Base-by-base conservation (phyloP, 768 basidiomycete species). In the Trametes gibbosa region DNA sequence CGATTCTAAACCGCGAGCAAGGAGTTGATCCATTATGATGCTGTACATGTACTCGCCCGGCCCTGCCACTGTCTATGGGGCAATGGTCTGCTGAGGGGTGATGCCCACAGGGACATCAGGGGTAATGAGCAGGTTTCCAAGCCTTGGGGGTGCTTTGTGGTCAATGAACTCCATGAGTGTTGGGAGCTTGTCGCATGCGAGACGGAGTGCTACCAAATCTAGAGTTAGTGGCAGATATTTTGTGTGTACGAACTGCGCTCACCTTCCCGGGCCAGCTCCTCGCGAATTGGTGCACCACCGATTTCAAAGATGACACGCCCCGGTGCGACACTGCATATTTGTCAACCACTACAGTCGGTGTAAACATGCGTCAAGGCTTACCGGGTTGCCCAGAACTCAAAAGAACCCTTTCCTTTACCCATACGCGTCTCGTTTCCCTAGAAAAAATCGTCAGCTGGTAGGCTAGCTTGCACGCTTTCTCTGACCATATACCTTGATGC, bases 321-420 rank as follows among this genome's bases (percentile, higher is more conserved):
- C 7, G 83, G 87, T 6, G 90, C 86, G 0, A 94, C 92, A 46
- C 95, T 95, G 63, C 21, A 53, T n/a, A 2, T 17, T 7, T 56
- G 21, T 52, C 32, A 39, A 39, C 41, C 24, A 16, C 21, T n/a
- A 21, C 40, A 8, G 6, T 8, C 52, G 35, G 52, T 6, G n/a
- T 9, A 5, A 2, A 5, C 59, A 61, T 23, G 27, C n/a, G 40
- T 24, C 12, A 25, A 12, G 1, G 69, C 84, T 54, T 66, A 93
- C 92, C 92, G 84, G 58, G 90, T 92, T 25, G 95, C 92, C 97
- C 97, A 99, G 71, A 81, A 98, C 70, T 98, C 97, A 67, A 98
- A 98, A 0, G 90, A 84, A 46, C 97, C 97, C 73, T 99, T 99
- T 59, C 97, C 97, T 75, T 98, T 98, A 50, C 97, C 97, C 97